Evolutionary conservation across 2,329 filamentous ascomycete genomes (phyloP).

Genomic region (Paecilomyces variotii): DNA sequence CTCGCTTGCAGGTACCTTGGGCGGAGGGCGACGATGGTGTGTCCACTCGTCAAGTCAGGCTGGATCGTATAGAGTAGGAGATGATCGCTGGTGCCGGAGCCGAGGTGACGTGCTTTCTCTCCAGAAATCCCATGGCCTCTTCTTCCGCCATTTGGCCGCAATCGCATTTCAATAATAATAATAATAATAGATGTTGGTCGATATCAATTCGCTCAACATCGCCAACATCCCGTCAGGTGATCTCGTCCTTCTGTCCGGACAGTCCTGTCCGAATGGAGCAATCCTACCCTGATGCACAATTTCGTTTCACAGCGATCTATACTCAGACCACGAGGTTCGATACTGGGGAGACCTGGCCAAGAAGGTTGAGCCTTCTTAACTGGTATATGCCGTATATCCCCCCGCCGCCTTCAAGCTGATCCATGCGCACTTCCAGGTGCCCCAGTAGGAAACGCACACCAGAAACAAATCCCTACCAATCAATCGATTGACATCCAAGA

Average conservation of each 20-base stretch:
- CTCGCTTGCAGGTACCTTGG: background rate
- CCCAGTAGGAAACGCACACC: background rate
- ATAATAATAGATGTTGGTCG: background rate
- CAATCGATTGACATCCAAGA: background rate
- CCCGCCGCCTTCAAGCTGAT: background rate
- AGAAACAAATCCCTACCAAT: background rate
- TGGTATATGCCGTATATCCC: background rate
- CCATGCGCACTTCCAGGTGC: background rate
- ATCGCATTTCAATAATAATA: background rate
- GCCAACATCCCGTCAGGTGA: background rate
- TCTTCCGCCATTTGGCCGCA: background rate
- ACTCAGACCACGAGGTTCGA: background rate
- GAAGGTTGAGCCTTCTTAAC: background rate
- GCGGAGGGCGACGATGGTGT: background rate
- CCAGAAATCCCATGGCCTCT: background rate
- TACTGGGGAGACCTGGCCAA: background rate
- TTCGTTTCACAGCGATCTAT: too few species aligned
- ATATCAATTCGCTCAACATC: background rate
- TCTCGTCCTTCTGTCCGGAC: background rate
- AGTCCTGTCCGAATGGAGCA: too few species aligned
- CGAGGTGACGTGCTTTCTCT: background rate
- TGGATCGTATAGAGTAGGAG: too few species aligned
- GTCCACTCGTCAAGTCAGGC: background rate
- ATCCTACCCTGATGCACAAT: background rate
- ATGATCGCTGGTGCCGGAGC: background rate